Percentiles rank a stretch among this genome's conserved stretches.
Conservation (phyloP, 192 early-diverging fungal genomes). For the Jimgerdemannia lactiflua region DNA sequence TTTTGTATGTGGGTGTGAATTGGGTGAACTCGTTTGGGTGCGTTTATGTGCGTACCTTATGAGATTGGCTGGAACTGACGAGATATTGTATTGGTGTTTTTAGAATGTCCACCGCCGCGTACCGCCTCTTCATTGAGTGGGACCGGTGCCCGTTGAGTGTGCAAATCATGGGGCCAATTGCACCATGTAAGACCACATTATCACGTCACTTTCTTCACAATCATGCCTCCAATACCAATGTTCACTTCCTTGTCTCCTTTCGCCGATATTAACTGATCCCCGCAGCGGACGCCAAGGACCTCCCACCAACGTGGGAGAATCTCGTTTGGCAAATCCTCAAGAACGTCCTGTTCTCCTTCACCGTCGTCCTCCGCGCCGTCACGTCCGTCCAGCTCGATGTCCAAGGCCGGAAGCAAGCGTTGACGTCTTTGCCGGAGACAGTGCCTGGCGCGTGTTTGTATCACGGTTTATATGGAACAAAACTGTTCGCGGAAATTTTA, state of each 20-base stretch:
- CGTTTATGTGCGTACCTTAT: too few species aligned
- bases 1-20: conserved; percentile 16
- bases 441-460: background rate
- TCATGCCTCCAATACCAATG: too few species aligned
- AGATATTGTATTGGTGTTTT: too few species aligned
- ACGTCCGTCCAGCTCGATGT: conserved; percentile 25
- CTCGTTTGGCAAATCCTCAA: conserved; percentile 47
- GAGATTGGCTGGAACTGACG: too few species aligned
- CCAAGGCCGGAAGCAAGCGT: conserved; percentile 6
- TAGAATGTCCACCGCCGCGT: background rate
- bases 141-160: conserved; percentile 4
- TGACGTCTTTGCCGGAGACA: background rate
- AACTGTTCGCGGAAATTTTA: too few species aligned
- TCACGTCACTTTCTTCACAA: too few species aligned
- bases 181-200: background rate
- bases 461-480: background rate
- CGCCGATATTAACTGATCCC: background rate
- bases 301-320: background rate
- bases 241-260: too few species aligned
- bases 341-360: conserved; percentile 43
- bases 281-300: background rate
- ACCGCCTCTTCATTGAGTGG: background rate
- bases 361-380: conserved; percentile 41
- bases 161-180: background rate
- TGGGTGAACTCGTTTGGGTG: conserved; percentile 3